These are phyloP conservation scores for Colletotrichum brevisporum DNA, from an alignment of 2,329 filamentous ascomycete species.

Conservation along the genomic window DNA sequence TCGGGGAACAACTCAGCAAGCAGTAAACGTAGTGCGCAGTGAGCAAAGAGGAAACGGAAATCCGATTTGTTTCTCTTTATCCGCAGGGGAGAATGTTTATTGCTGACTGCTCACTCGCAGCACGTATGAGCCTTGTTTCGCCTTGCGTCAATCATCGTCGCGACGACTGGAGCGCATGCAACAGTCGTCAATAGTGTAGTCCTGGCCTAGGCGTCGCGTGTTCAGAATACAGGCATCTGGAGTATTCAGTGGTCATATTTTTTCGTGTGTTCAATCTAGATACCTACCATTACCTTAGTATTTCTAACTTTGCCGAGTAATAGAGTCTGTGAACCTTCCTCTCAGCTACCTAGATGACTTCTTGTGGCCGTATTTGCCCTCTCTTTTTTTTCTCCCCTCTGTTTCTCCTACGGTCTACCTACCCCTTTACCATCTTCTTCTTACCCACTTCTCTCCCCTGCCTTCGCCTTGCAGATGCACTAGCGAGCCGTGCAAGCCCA, in stretches of 20 bases:
- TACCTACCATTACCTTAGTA: too few species aligned
- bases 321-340: too few species aligned
- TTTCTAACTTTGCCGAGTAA: too few species aligned
- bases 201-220: constrained; percentile 5
- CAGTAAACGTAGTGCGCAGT: background rate
- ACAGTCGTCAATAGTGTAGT: constrained; percentile 14
- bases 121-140: constrained; percentile 10
- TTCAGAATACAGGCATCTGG: background rate
- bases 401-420: too few species aligned
- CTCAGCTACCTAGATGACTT: background rate
- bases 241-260: constrained; percentile 10
- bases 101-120: background rate
- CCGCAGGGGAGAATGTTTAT: too few species aligned
- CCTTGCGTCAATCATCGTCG: constrained; percentile 34
- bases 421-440: constrained; percentile 7
- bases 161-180: constrained; percentile 12
- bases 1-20: constrained; percentile 34
- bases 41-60: too few species aligned
- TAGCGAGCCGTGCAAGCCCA: constrained; percentile 30
- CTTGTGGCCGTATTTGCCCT: constrained; percentile 27
- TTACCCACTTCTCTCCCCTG: constrained; percentile 5
- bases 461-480: constrained; percentile 25
- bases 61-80: too few species aligned
- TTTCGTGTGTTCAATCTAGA: background rate
- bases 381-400: background rate